Conservation (phyloP, 2,329 filamentous ascomycete species). For the Corinectria fuckeliana region DNA sequence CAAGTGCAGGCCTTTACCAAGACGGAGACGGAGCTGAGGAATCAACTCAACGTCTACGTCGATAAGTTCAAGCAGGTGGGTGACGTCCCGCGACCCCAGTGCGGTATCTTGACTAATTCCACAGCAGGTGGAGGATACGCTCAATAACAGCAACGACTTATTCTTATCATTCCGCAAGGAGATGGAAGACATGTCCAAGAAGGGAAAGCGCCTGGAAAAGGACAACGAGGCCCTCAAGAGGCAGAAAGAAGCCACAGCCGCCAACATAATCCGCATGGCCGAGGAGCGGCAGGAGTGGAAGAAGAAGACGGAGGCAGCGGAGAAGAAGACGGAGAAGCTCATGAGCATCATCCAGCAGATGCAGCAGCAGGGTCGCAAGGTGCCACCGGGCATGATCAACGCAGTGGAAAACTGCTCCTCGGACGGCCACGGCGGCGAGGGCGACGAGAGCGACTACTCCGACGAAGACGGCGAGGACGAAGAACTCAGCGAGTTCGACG, state of each 20-base stretch:
- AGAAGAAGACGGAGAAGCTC: slow-evolving; percentile 87
- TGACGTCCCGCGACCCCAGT: slow-evolving; percentile 22
- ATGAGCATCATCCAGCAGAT: slow-evolving; percentile 95
- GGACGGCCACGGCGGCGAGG: slow-evolving; percentile 56
- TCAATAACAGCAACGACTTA: slow-evolving; percentile 97
- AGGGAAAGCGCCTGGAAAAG: slow-evolving; percentile 95
- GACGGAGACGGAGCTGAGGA: slow-evolving; percentile 90
- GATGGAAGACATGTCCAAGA: slow-evolving; percentile 99
- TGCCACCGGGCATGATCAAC: slow-evolving; percentile 67
- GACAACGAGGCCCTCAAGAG: slow-evolving; percentile 91
- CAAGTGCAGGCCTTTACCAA: slow-evolving; percentile 97
- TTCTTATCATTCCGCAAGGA: slow-evolving; percentile 97
- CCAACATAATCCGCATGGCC: slow-evolving; percentile 96
- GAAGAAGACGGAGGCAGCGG: slow-evolving; percentile 62
- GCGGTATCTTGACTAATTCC: slow-evolving; percentile 36
- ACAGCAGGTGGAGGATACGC: slow-evolving; percentile 89
- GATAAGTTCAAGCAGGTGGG: slow-evolving; percentile 99
- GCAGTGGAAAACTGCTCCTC: slow-evolving; percentile 67
- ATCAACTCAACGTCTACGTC: slow-evolving; percentile 96
- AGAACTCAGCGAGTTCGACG: slow-evolving; percentile 70
- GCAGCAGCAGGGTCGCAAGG: slow-evolving; percentile 90
- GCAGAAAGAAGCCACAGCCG: slow-evolving; percentile 91
- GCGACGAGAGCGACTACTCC: slow-evolving; percentile 69
- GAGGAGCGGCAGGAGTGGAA: slow-evolving; percentile 88
- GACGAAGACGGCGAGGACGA: slow-evolving; percentile 68